Conservation (phyloP, 2,329 filamentous ascomycete genomes). For the Colletotrichum sp. region DNA sequence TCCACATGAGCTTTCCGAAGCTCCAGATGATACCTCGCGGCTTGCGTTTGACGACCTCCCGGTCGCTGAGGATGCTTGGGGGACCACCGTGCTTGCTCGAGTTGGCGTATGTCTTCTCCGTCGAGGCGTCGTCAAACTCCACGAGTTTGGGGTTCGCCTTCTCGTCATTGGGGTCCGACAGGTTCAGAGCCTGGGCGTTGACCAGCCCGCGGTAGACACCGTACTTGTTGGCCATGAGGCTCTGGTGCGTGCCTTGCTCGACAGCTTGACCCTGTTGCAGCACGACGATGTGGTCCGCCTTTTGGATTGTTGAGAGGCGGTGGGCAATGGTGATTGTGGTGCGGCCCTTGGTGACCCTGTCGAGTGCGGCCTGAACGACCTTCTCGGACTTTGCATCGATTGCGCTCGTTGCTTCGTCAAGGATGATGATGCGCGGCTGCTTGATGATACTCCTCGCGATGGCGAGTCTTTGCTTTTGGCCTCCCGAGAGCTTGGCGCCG, state of each 20-base stretch:
- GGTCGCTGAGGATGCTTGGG: background rate
- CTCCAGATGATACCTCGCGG: constrained; percentile 10
- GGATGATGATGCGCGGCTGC: constrained; percentile 65
- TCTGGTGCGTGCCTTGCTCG: constrained; percentile 33
- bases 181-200: constrained; percentile 24
- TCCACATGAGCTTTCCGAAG: constrained; percentile 23
- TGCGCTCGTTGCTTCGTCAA: constrained; percentile 68
- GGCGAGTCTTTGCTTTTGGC: constrained; percentile 66
- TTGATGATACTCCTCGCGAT: constrained; percentile 68
- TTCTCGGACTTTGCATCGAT: constrained; percentile 39
- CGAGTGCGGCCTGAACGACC: constrained; percentile 40
- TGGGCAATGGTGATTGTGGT: constrained; percentile 30
- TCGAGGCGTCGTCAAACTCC: background rate
- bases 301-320: constrained; percentile 29
- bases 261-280: constrained; percentile 50
- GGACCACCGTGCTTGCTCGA: background rate
- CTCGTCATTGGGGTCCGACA: background rate
- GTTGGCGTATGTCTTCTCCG: background rate
- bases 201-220: constrained; percentile 29
- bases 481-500: constrained; percentile 65
- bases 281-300: constrained; percentile 42
- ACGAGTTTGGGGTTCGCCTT: background rate
- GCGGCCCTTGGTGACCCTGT: constrained; percentile 19
- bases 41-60: background rate
- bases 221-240: constrained; percentile 19